Percentiles rank a stretch among this genome's conserved stretches.
phyloP scores from a whole-genome alignment of 805 yeast species.

The Wickerhamiella sergipiensis region DNA sequence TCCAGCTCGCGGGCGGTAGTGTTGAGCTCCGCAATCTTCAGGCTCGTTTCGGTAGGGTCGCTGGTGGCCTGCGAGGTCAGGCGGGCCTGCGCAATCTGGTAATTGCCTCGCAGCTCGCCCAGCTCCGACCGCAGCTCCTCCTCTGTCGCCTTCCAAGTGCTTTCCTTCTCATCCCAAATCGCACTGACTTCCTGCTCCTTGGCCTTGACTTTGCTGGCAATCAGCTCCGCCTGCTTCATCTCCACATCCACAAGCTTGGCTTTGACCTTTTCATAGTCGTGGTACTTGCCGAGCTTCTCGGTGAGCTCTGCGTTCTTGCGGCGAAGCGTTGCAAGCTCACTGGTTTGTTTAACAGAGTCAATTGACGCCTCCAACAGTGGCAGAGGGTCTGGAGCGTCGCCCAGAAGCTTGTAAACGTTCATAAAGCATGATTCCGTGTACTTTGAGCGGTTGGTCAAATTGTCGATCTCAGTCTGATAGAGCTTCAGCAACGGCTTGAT shows the following conservation, averaged over 20 bases:
- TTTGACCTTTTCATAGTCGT: constrained; percentile 70
- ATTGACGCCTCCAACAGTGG: constrained; percentile 49
- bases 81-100: constrained; percentile 52
- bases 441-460: constrained; percentile 64
- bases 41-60: constrained; percentile 6
- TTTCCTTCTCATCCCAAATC: constrained; percentile 56
- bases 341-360: constrained; percentile 34
- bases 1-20: constrained; percentile 65
- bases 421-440: constrained; percentile 60
- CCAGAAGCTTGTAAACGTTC: constrained; percentile 57
- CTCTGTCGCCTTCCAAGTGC: constrained; percentile 48
- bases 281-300: constrained; percentile 46
- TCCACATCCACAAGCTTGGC: constrained; percentile 47
- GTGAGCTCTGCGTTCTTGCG: constrained; percentile 30
- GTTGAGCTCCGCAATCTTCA: constrained; percentile 34
- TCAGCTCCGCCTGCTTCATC: constrained; percentile 41
- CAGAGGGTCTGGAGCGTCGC: constrained; percentile 88
- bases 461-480: constrained; percentile 82
- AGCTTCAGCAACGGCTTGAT: constrained; percentile 53
- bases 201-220: constrained; percentile 42
- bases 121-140: constrained; percentile 40
- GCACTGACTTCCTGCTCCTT: constrained; percentile 64
- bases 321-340: constrained; percentile 28
- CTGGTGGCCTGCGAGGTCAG: constrained; percentile 20
- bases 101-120: constrained; percentile 49